Base-by-base conservation (phyloP, 176 grass and related monocot genomes). In the Microstegium vimineum region DNA sequence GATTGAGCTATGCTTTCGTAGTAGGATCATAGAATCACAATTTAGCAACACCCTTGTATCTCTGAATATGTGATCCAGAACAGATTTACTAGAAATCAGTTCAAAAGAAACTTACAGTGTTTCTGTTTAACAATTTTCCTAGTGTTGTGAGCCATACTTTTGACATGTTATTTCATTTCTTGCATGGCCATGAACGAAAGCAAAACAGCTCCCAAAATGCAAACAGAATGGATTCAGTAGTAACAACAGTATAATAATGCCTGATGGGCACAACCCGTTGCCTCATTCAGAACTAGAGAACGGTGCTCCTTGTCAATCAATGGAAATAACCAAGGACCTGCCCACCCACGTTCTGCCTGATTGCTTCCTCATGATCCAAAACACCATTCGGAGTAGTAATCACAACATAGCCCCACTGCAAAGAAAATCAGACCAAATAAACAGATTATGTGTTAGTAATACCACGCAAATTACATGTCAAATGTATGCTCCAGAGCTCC, bases 391-490 rank as follows among this genome's bases (percentile, higher is more conserved):
- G 89, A 41, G 93, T 95, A 59, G 96, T 95, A 76, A 99, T 82
- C 82, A 93, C 93, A 70, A 95, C 93, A 88, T 98, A 98, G 67
- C 90, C 96, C 96, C 93, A 93, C 96, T 99, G 88, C 84, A 90
- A 37, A 59, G 12, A 5, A 85, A 85, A 73, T 11, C 84, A 41
- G 62, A 82, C 20, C 31, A 41, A 8, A 87, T 9, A 30, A 67
- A 45, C 23, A 80, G 13, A 9, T 62, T 31, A 69, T 7, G n/a
- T 0, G 8, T 89, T 31, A 82, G 65, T 33, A 62, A 64, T 43
- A 52, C 41, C 43, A 75, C 1, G 51, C 8, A 37, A 65, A 54
- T 3, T n/a, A 62, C 10, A 46, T 11, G 26, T 38, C 25, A 82
- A 62, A 14, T 47, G 28, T 14, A 36, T 22, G 47, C 7, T 79